Base-by-base conservation (phyloP, 495 filamentous ascomycete species). In the Penicillium bialowiezense region DNA sequence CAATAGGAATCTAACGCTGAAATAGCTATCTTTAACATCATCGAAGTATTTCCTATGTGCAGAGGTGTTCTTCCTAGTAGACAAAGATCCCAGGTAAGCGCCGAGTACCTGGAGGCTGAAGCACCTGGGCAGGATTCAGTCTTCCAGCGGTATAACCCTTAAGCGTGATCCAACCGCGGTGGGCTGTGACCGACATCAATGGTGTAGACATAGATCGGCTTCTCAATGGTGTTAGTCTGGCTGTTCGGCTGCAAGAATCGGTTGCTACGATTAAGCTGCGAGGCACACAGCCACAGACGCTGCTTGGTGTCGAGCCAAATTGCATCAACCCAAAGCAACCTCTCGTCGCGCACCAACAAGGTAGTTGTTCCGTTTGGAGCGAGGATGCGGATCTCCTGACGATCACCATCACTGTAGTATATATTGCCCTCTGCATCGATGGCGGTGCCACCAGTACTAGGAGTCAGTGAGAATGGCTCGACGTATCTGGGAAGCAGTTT, bases 261-360 rank as follows among this genome's bases (percentile, higher is more conserved):
- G 21, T 37, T 34, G 14, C 44, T 34, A 10, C 29, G 26, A 17
- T 50, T 42, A 2, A 50, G 17, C 38, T 50, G 37, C 1, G 47
- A 41, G 13, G 39, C 47, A 7, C 24, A 35, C 17, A 50, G 12
- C 47, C 47, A 50, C 14, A 50, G n/a, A 5, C 39, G 26, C 29
- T 43, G 13, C n/a, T 50, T 15, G 1, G 10, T 42, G 19, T 43
- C 47, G 20, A 50, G n/a, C 38, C 38, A 50, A 19, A 50, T 34
- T 35, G 37, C 47, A 35, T 50, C 47, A 10, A 50, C 18, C 47
- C 47, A 50, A 17, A 42, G 9, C 10, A 50, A 39, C 12, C 47
- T 34, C 2, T n/a, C 15, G 12, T 41, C 47, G 10, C 38, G 47
- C 3, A 37, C 17, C 24, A 42, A 21, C 37, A 42, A 13, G 9